Percentiles rank a stretch among this genome's conserved stretches.
phyloP scores from a whole-genome alignment of 306 rosid genomes.

The Cajanus cajan region DNA sequence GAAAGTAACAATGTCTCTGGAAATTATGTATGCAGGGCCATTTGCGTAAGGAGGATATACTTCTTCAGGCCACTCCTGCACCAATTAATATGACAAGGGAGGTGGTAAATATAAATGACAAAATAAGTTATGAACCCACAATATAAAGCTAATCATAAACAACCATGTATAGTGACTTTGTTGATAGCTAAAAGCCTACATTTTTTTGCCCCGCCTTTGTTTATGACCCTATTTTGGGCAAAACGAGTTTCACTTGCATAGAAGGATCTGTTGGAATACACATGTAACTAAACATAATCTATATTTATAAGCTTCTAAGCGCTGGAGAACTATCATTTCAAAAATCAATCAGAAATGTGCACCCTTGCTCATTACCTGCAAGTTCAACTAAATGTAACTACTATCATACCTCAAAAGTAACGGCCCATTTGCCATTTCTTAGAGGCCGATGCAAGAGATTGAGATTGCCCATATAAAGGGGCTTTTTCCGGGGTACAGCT shows the following conservation, averaged over 20 bases:
- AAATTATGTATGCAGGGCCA: conserved; percentile 87
- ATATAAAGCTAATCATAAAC: too few species aligned
- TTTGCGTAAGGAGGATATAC: conserved; percentile 94
- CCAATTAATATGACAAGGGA: conserved; percentile 19
- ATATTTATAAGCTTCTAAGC: neutral
- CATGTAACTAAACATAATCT: neutral
- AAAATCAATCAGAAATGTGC: neutral
- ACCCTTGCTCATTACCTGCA: conserved; percentile 6
- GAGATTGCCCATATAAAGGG: conserved; percentile 97
- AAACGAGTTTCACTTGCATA: neutral
- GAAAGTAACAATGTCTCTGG: conserved; percentile 73
- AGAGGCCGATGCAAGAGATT: conserved; percentile 98
- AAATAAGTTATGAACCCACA: too few species aligned
- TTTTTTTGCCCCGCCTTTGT: neutral
- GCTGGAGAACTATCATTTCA: neutral
- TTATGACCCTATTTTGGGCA: neutral
- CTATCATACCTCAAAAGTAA: conserved; percentile 75
- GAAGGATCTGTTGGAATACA: neutral
- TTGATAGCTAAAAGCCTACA: neutral
- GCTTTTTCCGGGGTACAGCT: conserved; percentile 51
- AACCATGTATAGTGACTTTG: too few species aligned
- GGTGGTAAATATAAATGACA: too few species aligned
- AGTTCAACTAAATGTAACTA: conserved; percentile 22
- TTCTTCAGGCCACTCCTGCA: conserved; percentile 96
- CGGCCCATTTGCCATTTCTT: conserved; percentile 94